Evolutionary conservation across 2,329 filamentous ascomycete species (phyloP).

Genomic region (Metarhizium humberi): DNA sequence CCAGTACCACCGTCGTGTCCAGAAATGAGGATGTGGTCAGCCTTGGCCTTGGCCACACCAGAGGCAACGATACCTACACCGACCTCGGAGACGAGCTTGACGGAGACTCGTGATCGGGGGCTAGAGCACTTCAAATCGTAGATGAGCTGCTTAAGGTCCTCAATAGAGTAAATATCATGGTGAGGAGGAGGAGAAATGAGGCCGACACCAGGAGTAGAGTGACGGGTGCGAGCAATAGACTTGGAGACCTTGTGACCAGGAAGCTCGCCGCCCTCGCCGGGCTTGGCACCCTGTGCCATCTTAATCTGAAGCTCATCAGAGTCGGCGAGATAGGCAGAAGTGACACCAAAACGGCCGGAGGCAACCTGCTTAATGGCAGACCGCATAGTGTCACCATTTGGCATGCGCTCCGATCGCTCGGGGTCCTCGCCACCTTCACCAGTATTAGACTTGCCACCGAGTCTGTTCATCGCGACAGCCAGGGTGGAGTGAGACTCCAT

Average conservation of each 20-base stretch:
- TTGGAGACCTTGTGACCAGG: slow-evolving; percentile 95
- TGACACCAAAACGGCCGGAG: slow-evolving; percentile 92
- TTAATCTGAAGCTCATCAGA: slow-evolving; percentile 97
- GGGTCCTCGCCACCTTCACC: slow-evolving; percentile 95
- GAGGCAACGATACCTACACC: slow-evolving; percentile 96
- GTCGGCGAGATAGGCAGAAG: slow-evolving; percentile 87
- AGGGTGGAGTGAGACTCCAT: slow-evolving; percentile 97
- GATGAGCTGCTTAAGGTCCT: slow-evolving; percentile 94
- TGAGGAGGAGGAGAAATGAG: slow-evolving; percentile 93
- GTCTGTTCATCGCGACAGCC: slow-evolving; percentile 91
- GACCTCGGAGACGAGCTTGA: slow-evolving; percentile 96
- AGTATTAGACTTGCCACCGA: slow-evolving; percentile 95
- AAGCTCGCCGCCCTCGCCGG: slow-evolving; percentile 93
- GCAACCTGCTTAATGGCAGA: slow-evolving; percentile 97
- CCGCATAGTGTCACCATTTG: slow-evolving; percentile 93
- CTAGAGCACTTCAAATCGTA: slow-evolving; percentile 97
- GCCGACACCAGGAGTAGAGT: slow-evolving; percentile 93
- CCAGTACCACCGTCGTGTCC: slow-evolving; percentile 96
- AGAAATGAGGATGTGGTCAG: slow-evolving; percentile 92
- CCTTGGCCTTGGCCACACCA: slow-evolving; percentile 94
- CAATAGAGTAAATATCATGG: slow-evolving; percentile 97
- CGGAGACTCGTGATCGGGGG: slow-evolving; percentile 82
- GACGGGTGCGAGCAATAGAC: slow-evolving; percentile 86
- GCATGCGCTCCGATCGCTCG: slow-evolving; percentile 75
- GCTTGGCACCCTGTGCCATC: slow-evolving; percentile 98